These are phyloP conservation scores for Hypoxylon perforatum DNA, from an alignment of 495 filamentous ascomycete species.

Conservation along the genomic window DNA sequence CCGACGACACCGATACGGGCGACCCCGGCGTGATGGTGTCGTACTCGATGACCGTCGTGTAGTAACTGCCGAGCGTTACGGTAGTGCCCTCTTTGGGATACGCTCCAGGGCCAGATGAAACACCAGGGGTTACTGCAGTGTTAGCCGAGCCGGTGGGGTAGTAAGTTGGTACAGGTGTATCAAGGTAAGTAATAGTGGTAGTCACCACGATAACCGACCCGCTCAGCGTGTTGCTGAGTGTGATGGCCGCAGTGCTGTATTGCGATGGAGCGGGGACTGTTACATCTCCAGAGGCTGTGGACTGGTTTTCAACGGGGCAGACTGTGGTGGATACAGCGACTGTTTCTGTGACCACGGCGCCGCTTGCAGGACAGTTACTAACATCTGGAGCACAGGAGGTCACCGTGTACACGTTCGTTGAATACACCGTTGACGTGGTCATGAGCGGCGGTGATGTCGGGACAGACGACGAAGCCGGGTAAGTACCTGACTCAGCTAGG, in stretches of 20 bases:
- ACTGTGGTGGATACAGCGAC: conserved; percentile 46
- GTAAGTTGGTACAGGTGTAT: conserved; percentile 31
- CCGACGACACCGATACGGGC: conserved; percentile 33
- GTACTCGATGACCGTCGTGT: conserved; percentile 42
- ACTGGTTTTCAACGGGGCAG: conserved; percentile 39
- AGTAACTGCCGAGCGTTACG: conserved; percentile 39
- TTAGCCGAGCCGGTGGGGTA: conserved; percentile 24
- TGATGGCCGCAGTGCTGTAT: conserved; percentile 56
- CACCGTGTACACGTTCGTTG: conserved; percentile 63
- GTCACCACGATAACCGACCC: conserved; percentile 65
- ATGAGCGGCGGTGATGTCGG: conserved; percentile 25
- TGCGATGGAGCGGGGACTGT: conserved; percentile 17
- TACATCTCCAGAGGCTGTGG: conserved; percentile 6
- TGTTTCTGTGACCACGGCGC: conserved; percentile 43
- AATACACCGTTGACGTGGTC: conserved; percentile 61
- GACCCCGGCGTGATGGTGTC: conserved; percentile 29
- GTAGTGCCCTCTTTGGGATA: conserved; percentile 36
- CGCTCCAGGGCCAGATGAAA: conserved; percentile 6
- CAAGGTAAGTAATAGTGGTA: conserved; percentile 47
- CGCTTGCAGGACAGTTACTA: conserved; percentile 62
- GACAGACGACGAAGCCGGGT: conserved; percentile 16
- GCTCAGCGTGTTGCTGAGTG: conserved; percentile 61
- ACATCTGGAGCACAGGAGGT: conserved; percentile 63
- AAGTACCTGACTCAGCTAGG: conserved; percentile 10
- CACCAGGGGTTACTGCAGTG: conserved; percentile 17